These are phyloP conservation scores for Linnemannia exigua DNA, from an alignment of 192 early-diverging fungal species.

Conservation along the genomic window DNA sequence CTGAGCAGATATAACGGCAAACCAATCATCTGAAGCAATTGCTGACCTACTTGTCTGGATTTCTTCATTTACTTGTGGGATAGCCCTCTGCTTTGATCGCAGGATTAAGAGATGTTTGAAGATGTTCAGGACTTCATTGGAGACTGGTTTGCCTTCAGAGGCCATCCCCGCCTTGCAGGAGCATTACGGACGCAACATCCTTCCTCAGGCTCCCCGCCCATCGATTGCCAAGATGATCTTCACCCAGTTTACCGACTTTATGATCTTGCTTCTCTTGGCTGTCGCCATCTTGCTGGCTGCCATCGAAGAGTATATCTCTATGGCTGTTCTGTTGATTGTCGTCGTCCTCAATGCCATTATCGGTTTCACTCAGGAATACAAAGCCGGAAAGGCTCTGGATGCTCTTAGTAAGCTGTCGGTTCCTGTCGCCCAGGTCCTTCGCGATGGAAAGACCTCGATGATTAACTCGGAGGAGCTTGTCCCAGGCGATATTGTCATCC, in stretches of 20 bases:
- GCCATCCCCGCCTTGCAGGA: constrained; percentile 71
- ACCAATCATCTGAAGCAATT: neutral
- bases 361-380: constrained; percentile 96
- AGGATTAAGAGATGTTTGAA: constrained; percentile 81
- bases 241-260: constrained; percentile 93
- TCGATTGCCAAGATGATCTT: constrained; percentile 80
- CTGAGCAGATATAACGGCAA: neutral
- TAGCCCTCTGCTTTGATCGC: constrained; percentile 94
- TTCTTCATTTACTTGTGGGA: neutral
- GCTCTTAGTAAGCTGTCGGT: constrained; percentile 77
- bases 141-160: constrained; percentile 76
- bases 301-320: constrained; percentile 88
- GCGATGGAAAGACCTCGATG: constrained; percentile 73
- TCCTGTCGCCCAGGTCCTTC: constrained; percentile 78
- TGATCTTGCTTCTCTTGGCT: constrained; percentile 90
- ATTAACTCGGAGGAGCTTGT: constrained; percentile 80
- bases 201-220: constrained; percentile 84
- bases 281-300: constrained; percentile 88
- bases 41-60: too few relatives aligned
- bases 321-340: constrained; percentile 71
- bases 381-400: constrained; percentile 92
- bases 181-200: constrained; percentile 89
- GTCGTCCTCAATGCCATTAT: constrained; percentile 90
- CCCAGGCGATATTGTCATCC: constrained; percentile 85
- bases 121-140: constrained; percentile 83